phyloP scores from a whole-genome alignment of 2,329 filamentous ascomycete genomes.

The Grosmannia clavigera region DNA sequence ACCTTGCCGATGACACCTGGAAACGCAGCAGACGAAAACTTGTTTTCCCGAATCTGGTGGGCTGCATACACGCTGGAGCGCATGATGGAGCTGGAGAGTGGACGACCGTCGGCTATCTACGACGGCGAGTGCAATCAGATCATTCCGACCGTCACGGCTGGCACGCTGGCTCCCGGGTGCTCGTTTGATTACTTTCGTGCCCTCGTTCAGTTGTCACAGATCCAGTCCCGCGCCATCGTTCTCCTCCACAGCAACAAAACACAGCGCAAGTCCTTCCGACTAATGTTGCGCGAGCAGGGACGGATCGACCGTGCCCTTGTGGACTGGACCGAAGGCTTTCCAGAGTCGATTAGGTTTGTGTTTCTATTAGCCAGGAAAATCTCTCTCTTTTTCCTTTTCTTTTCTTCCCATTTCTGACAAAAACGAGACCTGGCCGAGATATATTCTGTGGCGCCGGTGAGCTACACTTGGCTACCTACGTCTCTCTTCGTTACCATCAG shows the following conservation, averaged over 20 bases:
- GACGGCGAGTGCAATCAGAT: constrained; percentile 5
- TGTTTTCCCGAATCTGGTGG: constrained; percentile 4
- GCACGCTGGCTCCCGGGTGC: not conserved
- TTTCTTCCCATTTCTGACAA: not conserved
- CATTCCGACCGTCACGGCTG: not conserved
- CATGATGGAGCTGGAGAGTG: constrained; percentile 7
- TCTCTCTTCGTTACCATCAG: constrained; percentile 4
- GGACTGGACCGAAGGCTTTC: constrained; percentile 6
- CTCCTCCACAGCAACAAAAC: constrained; percentile 1
- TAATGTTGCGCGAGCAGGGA: constrained; percentile 5
- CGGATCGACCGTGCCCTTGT: constrained; percentile 5
- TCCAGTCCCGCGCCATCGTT: constrained; percentile 1
- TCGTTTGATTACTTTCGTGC: constrained; percentile 2
- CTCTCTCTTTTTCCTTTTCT: not conserved
- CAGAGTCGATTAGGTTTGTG: not conserved
- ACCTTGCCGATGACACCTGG: not conserved
- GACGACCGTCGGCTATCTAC: constrained; percentile 3
- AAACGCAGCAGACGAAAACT: not conserved
- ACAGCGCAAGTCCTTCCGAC: not conserved
- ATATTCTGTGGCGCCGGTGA: constrained; percentile 2
- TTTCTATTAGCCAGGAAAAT: not conserved
- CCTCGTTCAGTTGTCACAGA: constrained; percentile 1
- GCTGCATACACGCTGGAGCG: constrained; percentile 5
- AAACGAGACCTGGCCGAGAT: constrained; percentile 2
- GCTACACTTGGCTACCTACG: constrained; percentile 5